Evolutionary conservation across 805 yeast genomes (phyloP).

Genomic region (Spathaspora hagerdaliae): DNA sequence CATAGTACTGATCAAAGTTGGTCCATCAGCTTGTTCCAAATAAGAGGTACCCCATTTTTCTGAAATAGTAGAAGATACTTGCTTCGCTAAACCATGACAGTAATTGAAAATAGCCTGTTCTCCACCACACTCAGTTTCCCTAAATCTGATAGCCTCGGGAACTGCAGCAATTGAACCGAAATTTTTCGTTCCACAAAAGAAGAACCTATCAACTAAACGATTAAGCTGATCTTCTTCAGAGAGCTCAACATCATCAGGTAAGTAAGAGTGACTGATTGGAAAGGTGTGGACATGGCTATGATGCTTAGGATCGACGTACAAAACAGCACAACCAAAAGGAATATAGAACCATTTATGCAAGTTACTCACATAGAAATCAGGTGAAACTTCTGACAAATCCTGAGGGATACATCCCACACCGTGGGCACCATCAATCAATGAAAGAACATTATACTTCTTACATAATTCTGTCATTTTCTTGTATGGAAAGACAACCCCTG

Average conservation of each 20-base stretch:
- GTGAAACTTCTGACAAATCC: conserved; percentile 38
- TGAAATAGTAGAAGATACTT: conserved; percentile 40
- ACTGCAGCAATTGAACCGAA: conserved; percentile 42
- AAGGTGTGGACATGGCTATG: conserved; percentile 50
- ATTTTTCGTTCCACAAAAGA: conserved; percentile 47
- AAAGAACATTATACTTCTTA: conserved; percentile 40
- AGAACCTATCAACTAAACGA: conserved; percentile 44
- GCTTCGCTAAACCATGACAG: conserved; percentile 40
- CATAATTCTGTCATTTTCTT: conserved; percentile 44
- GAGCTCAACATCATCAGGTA: conserved; percentile 26
- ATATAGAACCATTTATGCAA: conserved; percentile 67
- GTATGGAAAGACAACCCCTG: conserved; percentile 59
- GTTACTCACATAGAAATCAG: conserved; percentile 61
- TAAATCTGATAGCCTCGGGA: conserved; percentile 50
- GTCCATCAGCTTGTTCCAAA: conserved; percentile 30
- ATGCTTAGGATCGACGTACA: conserved; percentile 52
- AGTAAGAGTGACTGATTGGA: conserved; percentile 53
- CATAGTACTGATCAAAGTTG: conserved; percentile 38
- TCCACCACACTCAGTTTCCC: conserved; percentile 56
- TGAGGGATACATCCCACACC: conserved; percentile 50
- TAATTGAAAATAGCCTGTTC: conserved; percentile 48
- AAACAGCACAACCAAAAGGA: conserved; percentile 55
- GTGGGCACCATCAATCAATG: conserved; percentile 74
- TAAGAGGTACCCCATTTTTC: conserved; percentile 35
- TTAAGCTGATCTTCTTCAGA: conserved; percentile 15